Base-by-base conservation (phyloP, 2,329 filamentous ascomycete genomes). In the Exophiala sp. region DNA sequence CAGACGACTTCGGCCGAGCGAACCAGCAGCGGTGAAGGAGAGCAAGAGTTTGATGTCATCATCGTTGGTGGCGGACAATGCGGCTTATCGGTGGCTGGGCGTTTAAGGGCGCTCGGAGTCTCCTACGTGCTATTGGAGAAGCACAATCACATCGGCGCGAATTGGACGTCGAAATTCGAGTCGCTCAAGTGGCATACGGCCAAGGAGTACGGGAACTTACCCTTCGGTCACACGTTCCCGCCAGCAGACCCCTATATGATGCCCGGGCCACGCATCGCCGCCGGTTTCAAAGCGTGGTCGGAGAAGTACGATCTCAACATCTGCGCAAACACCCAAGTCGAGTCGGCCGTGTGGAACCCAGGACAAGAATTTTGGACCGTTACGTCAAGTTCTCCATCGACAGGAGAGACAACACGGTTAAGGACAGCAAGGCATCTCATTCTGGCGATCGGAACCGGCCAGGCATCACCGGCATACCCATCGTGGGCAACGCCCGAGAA, bases 91-190 rank as follows among this genome's bases (percentile, higher is more conserved):
- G 65, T 69, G 2, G 74, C 72, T 12, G 76, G 73, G 12, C 68
- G 75, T 2, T 62, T 77, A 11, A 67, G 74, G 57, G 72, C 75
- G 36, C 63, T 78, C 8, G 69, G 70, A 2, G 56, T 77, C 3
- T 67, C 67, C 1, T 70, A 73, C 24, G 62, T 78, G 6, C 66
- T 78, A n/a, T 66, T 79, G 40, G 76, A 78, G 42, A 66, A 68
- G 20, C 72, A 73, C 32, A 62, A 65, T 18, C 60, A 67, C 0
- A 67, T 78, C 3, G 75, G 76, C 1, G 71, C 76, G 49, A 75
- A 72, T 41, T 79, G 76, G 76, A 65, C 66, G 1, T 67, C 71
- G 44, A 66, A 76, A 44, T 78, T 79, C 55, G 71, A 75, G 36
- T 73, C 73, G 16, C 66, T 73, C 7, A 71, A 72, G 10, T 68